A percentile compares a stretch with the other conserved stretches of the same genome.
These are phyloP conservation scores for Nitzschia palea DNA, from an alignment of 108 stramenopile genomes.

Conservation along the genomic window DNA sequence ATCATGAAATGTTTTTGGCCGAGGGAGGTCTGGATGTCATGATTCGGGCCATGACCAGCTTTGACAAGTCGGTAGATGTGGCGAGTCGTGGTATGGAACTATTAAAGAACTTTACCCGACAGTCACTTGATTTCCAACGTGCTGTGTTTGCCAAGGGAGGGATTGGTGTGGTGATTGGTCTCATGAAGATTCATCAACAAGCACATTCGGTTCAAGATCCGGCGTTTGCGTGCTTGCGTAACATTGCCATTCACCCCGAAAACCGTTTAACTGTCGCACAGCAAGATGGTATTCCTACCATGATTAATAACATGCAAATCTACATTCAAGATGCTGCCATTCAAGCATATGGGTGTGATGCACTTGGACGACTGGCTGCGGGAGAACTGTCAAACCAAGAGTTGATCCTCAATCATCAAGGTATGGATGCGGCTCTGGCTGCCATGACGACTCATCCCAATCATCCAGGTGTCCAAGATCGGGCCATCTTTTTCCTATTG, in stretches of 20 bases:
- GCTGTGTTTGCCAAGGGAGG: conserved; percentile 42
- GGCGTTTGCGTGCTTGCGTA: conserved; percentile 34
- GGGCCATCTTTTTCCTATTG: conserved; percentile 20
- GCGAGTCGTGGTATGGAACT: conserved; percentile 22
- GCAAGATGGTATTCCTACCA: conserved; percentile 23
- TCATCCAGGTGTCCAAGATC: conserved; percentile 35
- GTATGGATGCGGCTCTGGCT: conserved; percentile 6
- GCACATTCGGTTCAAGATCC: conserved; percentile 35
- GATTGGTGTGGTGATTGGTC: conserved; percentile 26
- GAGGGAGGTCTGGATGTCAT: conserved; percentile 35
- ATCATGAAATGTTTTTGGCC: conserved; percentile 32
- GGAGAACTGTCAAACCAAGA: background rate
- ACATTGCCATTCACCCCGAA: conserved; percentile 36
- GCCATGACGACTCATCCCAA: conserved; percentile 26
- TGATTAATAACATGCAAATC: conserved; percentile 20
- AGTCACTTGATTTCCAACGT: conserved; percentile 38
- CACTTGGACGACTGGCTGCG: conserved; percentile 25
- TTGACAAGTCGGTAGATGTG: conserved; percentile 15
- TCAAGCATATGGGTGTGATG: conserved; percentile 41
- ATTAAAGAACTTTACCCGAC: conserved; percentile 35
- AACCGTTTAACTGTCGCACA: conserved; percentile 21
- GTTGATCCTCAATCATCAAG: conserved; percentile 2
- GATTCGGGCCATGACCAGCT: conserved; percentile 25
- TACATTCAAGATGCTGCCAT: conserved; percentile 24
- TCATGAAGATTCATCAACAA: conserved; percentile 30